Conservation (phyloP, 257 asterid species). For the Euphrasia confusa region DNA sequence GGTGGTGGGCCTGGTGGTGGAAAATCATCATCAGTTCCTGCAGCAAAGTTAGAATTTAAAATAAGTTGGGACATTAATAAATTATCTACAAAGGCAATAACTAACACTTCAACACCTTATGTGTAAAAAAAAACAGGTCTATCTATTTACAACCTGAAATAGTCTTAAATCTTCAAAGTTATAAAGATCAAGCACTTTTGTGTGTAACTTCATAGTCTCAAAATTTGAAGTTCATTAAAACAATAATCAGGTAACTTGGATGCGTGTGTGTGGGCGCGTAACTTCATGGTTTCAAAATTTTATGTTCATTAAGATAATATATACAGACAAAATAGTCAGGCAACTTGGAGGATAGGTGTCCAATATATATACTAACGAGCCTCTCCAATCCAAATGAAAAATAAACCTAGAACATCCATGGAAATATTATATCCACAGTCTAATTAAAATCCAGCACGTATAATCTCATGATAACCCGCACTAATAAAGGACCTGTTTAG, state of each 20-base stretch:
- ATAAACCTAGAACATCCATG: constrained; percentile 11
- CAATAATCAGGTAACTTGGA: neutral
- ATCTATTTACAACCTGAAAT: neutral
- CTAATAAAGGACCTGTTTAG: too few relatives aligned
- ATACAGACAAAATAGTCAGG: neutral
- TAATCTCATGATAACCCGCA: neutral
- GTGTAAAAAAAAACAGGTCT: neutral
- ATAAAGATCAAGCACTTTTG: neutral
- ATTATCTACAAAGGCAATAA: neutral
- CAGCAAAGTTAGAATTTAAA: constrained; percentile 19
- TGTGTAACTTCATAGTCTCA: too few relatives aligned
- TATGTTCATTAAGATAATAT: constrained; percentile 9
- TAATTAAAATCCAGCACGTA: constrained; percentile 13
- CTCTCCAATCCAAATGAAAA: constrained; percentile 3
- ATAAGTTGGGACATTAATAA: constrained; percentile 9
- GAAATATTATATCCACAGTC: constrained; percentile 8
- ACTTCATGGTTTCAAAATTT: constrained; percentile 2
- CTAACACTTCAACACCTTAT: neutral
- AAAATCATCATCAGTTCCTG: constrained; percentile 69
- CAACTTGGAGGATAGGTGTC: constrained; percentile 1
- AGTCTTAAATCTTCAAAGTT: constrained; percentile 1
- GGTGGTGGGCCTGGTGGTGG: constrained; percentile 39
- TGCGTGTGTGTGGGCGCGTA: neutral
- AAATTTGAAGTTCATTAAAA: neutral
- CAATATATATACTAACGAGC: constrained; percentile 3